These are phyloP conservation scores for Crithidia bombi DNA, from an alignment of 208 protist species.

Conservation along the genomic window DNA sequence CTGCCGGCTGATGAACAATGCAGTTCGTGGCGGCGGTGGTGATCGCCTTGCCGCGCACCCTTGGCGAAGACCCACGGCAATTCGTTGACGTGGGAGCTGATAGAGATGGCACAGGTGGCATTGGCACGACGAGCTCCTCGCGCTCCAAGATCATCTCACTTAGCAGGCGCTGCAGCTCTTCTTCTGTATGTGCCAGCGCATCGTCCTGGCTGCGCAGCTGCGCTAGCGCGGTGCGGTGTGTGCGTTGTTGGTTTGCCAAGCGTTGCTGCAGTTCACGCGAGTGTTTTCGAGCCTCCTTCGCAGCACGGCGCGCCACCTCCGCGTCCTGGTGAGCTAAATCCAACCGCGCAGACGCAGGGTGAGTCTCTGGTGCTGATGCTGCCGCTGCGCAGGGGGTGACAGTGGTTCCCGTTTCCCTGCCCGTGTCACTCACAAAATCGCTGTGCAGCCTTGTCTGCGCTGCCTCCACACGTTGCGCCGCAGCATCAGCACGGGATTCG, in stretches of 20 bases:
- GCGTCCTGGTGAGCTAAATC: not conserved
- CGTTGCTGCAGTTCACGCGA: slow-evolving; percentile 9
- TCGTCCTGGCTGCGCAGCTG: slow-evolving; percentile 12
- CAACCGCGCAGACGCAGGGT: too few species aligned
- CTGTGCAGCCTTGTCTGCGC: not conserved
- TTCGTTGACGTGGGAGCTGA: not conserved
- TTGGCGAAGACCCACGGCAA: not conserved
- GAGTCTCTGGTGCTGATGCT: too few species aligned
- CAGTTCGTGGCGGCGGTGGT: not conserved
- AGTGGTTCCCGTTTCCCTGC: not conserved
- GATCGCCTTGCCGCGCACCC: not conserved
- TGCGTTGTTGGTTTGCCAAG: not conserved
- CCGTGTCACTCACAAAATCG: not conserved
- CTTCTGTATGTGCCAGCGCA: slow-evolving; percentile 1
- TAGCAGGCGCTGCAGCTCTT: slow-evolving; percentile 11
- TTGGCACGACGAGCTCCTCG: not conserved
- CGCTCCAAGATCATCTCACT: not conserved
- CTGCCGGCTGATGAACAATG: not conserved
- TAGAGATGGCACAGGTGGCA: not conserved
- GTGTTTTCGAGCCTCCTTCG: not conserved
- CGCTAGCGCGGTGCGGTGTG: not conserved
- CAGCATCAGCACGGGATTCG: not conserved
- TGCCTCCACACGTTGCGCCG: not conserved
- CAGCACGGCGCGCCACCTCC: not conserved
- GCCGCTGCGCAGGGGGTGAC: too few species aligned